A percentile compares a stretch with the other conserved stretches of the same genome.
Conservation (phyloP, 2,329 filamentous ascomycete species). For the Clarireedia homoeocarpa region DNA sequence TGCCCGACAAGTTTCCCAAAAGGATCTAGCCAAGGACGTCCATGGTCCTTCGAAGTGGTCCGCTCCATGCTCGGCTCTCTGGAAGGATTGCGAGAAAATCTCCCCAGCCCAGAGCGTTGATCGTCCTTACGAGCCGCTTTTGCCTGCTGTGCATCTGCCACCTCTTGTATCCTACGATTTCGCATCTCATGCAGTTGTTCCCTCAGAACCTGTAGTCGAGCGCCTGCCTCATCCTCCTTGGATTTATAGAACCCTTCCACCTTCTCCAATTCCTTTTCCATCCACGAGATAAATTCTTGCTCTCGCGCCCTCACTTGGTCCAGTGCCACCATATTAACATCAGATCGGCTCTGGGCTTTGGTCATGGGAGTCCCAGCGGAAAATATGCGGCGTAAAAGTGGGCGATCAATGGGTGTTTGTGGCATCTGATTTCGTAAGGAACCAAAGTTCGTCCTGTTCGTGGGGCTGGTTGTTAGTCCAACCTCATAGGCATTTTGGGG, state of each 20-base stretch:
- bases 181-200: conserved; percentile 91
- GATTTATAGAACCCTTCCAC: conserved; percentile 82
- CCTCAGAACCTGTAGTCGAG: conserved; percentile 61
- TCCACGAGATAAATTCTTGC: conserved; percentile 78
- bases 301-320: conserved; percentile 65
- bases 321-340: conserved; percentile 46
- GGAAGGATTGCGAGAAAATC: conserved; percentile 14
- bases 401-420: conserved; percentile 16
- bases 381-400: conserved; percentile 23
- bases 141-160: conserved; percentile 31
- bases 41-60: conserved; percentile 20
- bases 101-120: conserved; percentile 13
- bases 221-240: conserved; percentile 79
- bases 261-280: conserved; percentile 81
- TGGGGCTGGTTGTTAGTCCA: conserved; percentile 31
- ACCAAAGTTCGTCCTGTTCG: conserved; percentile 20
- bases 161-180: conserved; percentile 69
- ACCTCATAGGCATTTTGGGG: conserved; percentile 35
- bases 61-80: conserved; percentile 13
- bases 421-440: conserved; percentile 16
- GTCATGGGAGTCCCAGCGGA: conserved; percentile 26
- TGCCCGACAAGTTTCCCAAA: conserved; percentile 29
- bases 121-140: conserved; percentile 20
- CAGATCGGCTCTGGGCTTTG: conserved; percentile 34
- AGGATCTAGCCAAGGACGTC: conserved; percentile 41